phyloP scores from a whole-genome alignment of 2,329 filamentous ascomycete genomes.

The Lasiodiplodia hormozganensis region DNA sequence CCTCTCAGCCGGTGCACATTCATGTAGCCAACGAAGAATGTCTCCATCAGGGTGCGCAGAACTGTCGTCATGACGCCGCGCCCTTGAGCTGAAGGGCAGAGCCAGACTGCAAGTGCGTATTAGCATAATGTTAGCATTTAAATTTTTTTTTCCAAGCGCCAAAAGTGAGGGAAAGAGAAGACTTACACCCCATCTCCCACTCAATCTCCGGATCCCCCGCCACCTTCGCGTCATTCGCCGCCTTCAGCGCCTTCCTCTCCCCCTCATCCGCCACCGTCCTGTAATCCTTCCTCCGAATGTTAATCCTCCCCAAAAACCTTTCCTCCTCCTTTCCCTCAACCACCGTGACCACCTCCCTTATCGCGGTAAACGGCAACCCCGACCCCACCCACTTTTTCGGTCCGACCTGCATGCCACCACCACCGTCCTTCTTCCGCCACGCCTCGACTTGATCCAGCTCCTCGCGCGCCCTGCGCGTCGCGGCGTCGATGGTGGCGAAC shows the following conservation, averaged over 20 bases:
- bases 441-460: background rate
- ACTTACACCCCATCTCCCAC: constrained; percentile 2
- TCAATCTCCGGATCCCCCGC: background rate
- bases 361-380: background rate
- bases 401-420: too few relatives aligned
- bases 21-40: constrained; percentile 7
- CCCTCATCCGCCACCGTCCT: background rate
- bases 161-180: background rate
- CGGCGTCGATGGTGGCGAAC: background rate
- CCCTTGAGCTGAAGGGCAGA: background rate
- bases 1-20: background rate
- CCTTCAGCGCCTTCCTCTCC: background rate
- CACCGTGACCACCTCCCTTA: background rate
- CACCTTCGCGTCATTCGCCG: background rate
- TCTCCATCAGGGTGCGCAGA: background rate
- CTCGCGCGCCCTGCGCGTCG: background rate
- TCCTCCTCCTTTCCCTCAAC: background rate
- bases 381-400: background rate
- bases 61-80: background rate
- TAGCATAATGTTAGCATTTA: background rate
- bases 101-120: background rate
- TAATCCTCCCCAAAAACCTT: background rate
- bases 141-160: background rate
- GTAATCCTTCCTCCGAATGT: background rate
- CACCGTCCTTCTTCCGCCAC: too few relatives aligned